Evolutionary conservation across 2,329 filamentous ascomycete genomes (phyloP).

Genomic region (Aspergillus unguis): DNA sequence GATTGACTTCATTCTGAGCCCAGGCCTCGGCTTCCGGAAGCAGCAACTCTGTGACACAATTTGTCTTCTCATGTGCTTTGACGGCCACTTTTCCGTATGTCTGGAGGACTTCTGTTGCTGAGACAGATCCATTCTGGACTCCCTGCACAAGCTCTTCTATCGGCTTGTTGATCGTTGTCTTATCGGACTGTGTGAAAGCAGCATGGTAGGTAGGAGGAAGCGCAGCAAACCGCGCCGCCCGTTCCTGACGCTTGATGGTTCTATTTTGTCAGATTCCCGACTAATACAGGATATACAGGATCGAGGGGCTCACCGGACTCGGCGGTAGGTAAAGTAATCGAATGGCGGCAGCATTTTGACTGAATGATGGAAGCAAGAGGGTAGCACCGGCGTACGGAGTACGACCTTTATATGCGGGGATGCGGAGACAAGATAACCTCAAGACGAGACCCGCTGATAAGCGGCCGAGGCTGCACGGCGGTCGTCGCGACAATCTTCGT

Average conservation of each 20-base stretch:
- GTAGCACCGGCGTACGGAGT: background rate
- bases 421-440: constrained; percentile 15
- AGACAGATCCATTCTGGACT: constrained; percentile 66
- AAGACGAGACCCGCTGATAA: constrained; percentile 25
- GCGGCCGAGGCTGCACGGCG: constrained; percentile 5
- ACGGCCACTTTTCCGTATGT: constrained; percentile 85
- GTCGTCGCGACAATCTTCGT: background rate
- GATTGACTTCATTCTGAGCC: constrained; percentile 61
- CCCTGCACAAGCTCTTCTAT: constrained; percentile 75
- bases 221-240: constrained; percentile 64
- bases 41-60: constrained; percentile 85
- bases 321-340: constrained; percentile 68
- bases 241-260: constrained; percentile 74
- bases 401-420: constrained; percentile 22
- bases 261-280: constrained; percentile 44
- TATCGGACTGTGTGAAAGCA: constrained; percentile 63
- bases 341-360: constrained; percentile 51
- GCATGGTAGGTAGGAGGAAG: constrained; percentile 65
- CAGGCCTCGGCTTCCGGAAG: constrained; percentile 74
- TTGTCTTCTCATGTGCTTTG: constrained; percentile 79
- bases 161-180: constrained; percentile 64
- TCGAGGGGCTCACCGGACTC: constrained; percentile 59
- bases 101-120: constrained; percentile 70
- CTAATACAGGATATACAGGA: background rate
- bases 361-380: background rate